Conservation (phyloP, 2,329 filamentous ascomycete genomes). For the Beauveria sp. region DNA sequence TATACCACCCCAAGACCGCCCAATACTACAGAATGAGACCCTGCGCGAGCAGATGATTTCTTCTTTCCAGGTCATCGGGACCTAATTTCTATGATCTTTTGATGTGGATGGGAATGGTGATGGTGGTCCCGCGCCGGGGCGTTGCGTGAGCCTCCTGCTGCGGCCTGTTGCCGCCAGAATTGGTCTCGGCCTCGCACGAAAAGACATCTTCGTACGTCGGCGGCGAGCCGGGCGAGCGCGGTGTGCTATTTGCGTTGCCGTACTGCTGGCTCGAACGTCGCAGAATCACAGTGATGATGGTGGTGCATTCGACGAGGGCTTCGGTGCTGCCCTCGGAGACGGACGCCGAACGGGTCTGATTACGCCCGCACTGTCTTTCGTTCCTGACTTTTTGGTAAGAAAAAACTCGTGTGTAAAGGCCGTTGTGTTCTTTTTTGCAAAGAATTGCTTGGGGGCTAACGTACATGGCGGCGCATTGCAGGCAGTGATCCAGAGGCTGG, state of each 20-base stretch:
- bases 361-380: not conserved
- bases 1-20: not conserved
- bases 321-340: not conserved
- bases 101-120: not conserved
- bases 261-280: slow-evolving; percentile 8
- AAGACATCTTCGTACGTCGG: slow-evolving; percentile 2
- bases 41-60: not conserved
- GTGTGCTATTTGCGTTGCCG: not conserved
- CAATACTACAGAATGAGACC: not conserved
- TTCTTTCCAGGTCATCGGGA: not conserved
- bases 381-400: not conserved
- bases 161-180: not conserved
- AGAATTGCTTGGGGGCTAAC: not conserved
- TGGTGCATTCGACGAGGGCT: not conserved
- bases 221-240: not conserved
- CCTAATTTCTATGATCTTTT: not conserved
- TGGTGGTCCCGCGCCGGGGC: not conserved
- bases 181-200: not conserved
- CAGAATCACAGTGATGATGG: slow-evolving; percentile 1
- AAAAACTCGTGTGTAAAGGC: too few species aligned
- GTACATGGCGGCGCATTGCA: slow-evolving; percentile 7
- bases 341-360: not conserved
- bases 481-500: slow-evolving; percentile 9
- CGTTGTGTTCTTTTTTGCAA: too few species aligned
- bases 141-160: not conserved